These are phyloP conservation scores for Cercospora brassicicola DNA, from an alignment of 2,329 filamentous ascomycete species.

Conservation along the genomic window DNA sequence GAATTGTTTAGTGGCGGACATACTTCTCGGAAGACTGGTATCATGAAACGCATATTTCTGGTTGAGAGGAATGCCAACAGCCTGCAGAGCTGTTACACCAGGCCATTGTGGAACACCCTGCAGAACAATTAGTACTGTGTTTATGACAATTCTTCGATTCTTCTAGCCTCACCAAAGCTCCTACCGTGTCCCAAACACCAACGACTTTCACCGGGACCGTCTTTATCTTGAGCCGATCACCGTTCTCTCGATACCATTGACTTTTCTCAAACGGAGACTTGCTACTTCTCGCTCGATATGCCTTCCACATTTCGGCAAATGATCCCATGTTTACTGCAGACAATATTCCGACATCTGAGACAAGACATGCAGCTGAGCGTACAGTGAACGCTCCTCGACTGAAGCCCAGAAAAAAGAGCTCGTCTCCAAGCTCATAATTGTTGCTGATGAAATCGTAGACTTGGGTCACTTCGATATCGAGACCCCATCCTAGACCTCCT, in stretches of 20 bases:
- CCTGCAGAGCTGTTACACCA: constrained; percentile 35
- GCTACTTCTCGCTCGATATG: constrained; percentile 7
- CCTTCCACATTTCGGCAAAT: constrained; percentile 20
- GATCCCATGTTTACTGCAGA: constrained; percentile 19
- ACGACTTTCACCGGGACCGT: constrained; percentile 40
- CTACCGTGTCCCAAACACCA: constrained; percentile 46
- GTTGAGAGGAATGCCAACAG: constrained; percentile 23
- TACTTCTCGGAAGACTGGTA: constrained; percentile 40
- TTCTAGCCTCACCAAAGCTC: constrained; percentile 12
- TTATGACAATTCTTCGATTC: neutral
- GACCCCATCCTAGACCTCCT: constrained; percentile 33
- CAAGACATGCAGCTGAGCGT: constrained; percentile 20
- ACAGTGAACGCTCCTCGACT: constrained; percentile 44
- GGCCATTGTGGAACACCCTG: constrained; percentile 22
- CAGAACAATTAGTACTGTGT: neutral
- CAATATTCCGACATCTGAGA: constrained; percentile 20
- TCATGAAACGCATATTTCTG: constrained; percentile 45
- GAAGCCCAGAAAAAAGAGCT: constrained; percentile 48
- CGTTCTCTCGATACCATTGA: constrained; percentile 18
- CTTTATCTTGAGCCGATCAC: constrained; percentile 2
- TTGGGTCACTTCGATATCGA: constrained; percentile 47
- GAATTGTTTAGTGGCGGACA: neutral
- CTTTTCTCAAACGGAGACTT: constrained; percentile 11
- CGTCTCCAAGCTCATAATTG: constrained; percentile 51
- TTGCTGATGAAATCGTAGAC: constrained; percentile 51